A percentile compares a stretch with the other conserved stretches of the same genome.
These are phyloP conservation scores for Aspergillus pseudotamarii DNA, from an alignment of 2,329 filamentous ascomycete genomes.

Conservation along the genomic window DNA sequence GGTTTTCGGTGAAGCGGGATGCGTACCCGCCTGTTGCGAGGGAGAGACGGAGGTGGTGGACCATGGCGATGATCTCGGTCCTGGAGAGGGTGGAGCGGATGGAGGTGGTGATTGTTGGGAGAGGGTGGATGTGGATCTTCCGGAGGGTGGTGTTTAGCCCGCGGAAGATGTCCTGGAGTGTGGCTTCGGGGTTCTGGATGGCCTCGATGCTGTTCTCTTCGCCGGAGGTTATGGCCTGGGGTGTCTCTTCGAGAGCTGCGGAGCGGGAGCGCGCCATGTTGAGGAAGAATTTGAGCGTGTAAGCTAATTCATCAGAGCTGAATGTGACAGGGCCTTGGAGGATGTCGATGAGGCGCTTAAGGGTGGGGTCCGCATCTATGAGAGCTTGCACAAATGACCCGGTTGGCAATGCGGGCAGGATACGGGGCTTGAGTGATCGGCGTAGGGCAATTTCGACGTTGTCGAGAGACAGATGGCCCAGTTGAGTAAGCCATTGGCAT, in stretches of 20 bases:
- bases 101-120: slow-evolving; percentile 32
- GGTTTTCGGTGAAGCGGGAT: slow-evolving; percentile 45
- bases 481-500: slow-evolving; percentile 45
- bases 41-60: slow-evolving; percentile 47
- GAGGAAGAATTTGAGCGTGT: slow-evolving; percentile 43
- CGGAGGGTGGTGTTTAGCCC: slow-evolving; percentile 42
- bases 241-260: slow-evolving; percentile 34
- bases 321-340: slow-evolving; percentile 40
- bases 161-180: slow-evolving; percentile 40
- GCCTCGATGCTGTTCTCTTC: slow-evolving; percentile 24
- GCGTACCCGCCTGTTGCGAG: slow-evolving; percentile 47
- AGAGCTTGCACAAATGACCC: slow-evolving; percentile 45
- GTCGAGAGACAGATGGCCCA: slow-evolving; percentile 41
- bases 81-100: slow-evolving; percentile 43
- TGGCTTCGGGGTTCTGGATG: slow-evolving; percentile 14
- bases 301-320: slow-evolving; percentile 42
- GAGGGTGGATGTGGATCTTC: slow-evolving; percentile 39
- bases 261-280: slow-evolving; percentile 40
- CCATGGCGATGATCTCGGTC: slow-evolving; percentile 42
- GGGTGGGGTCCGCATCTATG: slow-evolving; percentile 41
- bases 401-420: slow-evolving; percentile 40
- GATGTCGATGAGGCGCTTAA: slow-evolving; percentile 40
- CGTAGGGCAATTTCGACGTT: slow-evolving; percentile 46
- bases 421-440: slow-evolving; percentile 34
- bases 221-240: slow-evolving; percentile 34